Conservation (phyloP, 2,329 filamentous ascomycete genomes). For the Colletotrichum echinochloae region DNA sequence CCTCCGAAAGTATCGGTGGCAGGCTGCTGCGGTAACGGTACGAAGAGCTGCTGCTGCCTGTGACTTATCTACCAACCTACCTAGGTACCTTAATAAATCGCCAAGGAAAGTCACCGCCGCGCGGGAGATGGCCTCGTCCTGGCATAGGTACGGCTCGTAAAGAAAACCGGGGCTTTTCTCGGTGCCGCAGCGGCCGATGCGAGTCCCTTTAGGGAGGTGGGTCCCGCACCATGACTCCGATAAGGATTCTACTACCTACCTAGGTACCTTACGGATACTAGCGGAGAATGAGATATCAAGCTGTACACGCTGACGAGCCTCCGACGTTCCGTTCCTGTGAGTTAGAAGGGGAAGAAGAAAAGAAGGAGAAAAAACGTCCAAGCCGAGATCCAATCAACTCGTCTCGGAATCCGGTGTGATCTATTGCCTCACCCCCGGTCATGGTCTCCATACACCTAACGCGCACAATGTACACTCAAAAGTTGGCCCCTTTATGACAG, state of each 20-base stretch:
- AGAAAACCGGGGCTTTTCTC: neutral
- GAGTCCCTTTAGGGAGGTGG: neutral
- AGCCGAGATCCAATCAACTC: slow-evolving; percentile 26
- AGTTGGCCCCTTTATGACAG: too few species aligned
- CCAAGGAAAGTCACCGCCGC: too few species aligned
- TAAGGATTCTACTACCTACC: too few species aligned
- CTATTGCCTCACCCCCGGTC: neutral
- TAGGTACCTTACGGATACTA: too few species aligned
- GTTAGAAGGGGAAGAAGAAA: neutral
- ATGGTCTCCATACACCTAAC: too few species aligned
- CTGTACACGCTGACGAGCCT: neutral
- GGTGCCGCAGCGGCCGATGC: slow-evolving; percentile 30
- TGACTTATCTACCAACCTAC: too few species aligned
- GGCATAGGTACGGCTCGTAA: neutral
- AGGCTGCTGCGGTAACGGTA: neutral
- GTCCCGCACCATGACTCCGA: slow-evolving; percentile 4
- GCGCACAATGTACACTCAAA: too few species aligned
- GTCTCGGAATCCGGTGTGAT: too few species aligned
- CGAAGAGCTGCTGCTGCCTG: too few species aligned
- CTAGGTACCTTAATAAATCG: too few species aligned
- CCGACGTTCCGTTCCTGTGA: neutral
- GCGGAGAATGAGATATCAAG: slow-evolving; percentile 31
- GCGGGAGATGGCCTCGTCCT: neutral
- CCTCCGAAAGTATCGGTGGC: slow-evolving; percentile 24
- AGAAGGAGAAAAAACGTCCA: neutral